These are phyloP conservation scores for Cymbidium sinense DNA, from an alignment of 106 monocot genomes.

Conservation along the genomic window DNA sequence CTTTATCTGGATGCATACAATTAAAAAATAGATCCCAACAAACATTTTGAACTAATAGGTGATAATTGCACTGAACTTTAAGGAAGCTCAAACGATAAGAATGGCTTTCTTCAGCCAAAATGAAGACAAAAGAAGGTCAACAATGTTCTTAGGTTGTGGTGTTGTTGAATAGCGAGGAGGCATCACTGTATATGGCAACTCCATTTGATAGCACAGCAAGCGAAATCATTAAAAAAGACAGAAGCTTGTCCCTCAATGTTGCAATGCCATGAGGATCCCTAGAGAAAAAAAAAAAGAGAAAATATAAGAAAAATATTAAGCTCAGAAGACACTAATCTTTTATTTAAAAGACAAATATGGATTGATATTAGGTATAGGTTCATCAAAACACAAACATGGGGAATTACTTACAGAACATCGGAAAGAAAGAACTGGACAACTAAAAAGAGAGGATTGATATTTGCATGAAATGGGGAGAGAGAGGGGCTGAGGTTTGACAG, in stretches of 20 bases:
- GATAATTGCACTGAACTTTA: not conserved
- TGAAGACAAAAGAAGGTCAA: not conserved
- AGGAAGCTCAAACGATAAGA: not conserved
- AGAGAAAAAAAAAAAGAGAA: conserved; percentile 14
- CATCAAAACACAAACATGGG: too few relatives aligned
- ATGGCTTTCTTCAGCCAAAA: not conserved
- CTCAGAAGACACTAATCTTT: too few relatives aligned
- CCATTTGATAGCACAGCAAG: conserved; percentile 82
- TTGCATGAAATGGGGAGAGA: too few relatives aligned
- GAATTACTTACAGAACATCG: too few relatives aligned
- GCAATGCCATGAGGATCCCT: conserved; percentile 82
- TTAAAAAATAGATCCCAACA: not conserved
- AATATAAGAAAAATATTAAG: not conserved
- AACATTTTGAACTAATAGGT: not conserved
- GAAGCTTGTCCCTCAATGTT: conserved; percentile 50
- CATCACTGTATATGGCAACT: conserved; percentile 86
- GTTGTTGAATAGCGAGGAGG: conserved; percentile 45
- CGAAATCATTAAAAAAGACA: conserved; percentile 77
- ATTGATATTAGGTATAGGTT: too few relatives aligned
- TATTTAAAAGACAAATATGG: too few relatives aligned
- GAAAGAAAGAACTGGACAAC: too few relatives aligned
- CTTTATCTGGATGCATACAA: too few relatives aligned
- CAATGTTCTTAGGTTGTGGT: not conserved
- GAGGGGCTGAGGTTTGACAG: too few relatives aligned
- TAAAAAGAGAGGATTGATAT: too few relatives aligned